phyloP scores from a whole-genome alignment of 2,329 filamentous ascomycete genomes.

The Fusarium siculi region DNA sequence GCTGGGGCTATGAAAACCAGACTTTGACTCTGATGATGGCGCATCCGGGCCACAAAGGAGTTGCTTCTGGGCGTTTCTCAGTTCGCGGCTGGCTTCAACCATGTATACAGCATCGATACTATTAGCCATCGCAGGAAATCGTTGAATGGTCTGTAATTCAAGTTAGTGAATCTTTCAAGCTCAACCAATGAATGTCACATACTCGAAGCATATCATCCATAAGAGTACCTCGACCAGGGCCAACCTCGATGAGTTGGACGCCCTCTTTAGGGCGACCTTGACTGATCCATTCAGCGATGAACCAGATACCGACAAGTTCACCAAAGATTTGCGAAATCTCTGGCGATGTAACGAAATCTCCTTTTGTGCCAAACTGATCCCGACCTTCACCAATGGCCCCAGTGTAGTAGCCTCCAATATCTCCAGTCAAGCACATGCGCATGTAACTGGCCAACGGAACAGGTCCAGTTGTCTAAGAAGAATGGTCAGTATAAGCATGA shows the following conservation, averaged over 20 bases:
- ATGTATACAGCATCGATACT: conserved; percentile 91
- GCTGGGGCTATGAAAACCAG: conserved; percentile 78
- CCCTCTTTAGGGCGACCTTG: conserved; percentile 80
- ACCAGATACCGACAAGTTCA: conserved; percentile 93
- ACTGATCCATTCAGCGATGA: conserved; percentile 95
- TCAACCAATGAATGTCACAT: conserved; percentile 48
- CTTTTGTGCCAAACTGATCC: conserved; percentile 91
- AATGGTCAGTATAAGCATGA: background rate
- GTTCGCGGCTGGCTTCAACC: conserved; percentile 87
- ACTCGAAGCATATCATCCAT: conserved; percentile 97
- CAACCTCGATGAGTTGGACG: conserved; percentile 92
- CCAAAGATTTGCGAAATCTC: conserved; percentile 98
- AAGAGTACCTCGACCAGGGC: conserved; percentile 91
- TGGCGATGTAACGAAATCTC: conserved; percentile 96
- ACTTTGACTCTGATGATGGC: conserved; percentile 74
- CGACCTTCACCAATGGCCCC: conserved; percentile 72
- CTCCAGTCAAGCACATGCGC: conserved; percentile 96
- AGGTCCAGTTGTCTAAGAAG: conserved; percentile 76
- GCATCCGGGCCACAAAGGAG: conserved; percentile 81
- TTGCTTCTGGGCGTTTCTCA: conserved; percentile 81
- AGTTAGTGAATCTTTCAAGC: background rate
- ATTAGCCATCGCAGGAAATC: conserved; percentile 80
- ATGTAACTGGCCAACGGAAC: conserved; percentile 94
- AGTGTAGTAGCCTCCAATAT: conserved; percentile 94
- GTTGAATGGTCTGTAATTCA: conserved; percentile 76